A percentile compares a stretch with the other conserved stretches of the same genome.
Evolutionary conservation across 257 asterid genomes (phyloP).

Genomic region (Solanum phureja): DNA sequence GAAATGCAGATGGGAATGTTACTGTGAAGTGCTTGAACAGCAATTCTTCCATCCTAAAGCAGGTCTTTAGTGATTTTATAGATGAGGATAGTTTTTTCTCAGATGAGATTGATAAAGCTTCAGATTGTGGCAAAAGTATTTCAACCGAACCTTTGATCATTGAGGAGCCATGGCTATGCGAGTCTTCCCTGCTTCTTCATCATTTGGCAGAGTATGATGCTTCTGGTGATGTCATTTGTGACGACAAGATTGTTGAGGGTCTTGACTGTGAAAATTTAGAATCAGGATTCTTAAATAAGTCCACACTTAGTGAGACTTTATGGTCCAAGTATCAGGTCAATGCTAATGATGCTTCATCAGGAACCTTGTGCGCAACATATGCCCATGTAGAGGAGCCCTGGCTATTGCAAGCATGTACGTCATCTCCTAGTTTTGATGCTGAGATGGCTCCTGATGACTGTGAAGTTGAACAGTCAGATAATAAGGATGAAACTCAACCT

Average conservation of each 20-base stretch:
- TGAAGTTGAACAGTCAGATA: conserved; percentile 9
- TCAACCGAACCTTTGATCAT: conserved; percentile 18
- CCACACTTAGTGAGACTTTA: conserved; percentile 10
- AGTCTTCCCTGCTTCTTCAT: conserved; percentile 31
- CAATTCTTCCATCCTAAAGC: conserved; percentile 30
- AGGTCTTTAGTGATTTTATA: conserved; percentile 18
- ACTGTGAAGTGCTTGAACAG: conserved; percentile 22
- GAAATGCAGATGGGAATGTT: conserved; percentile 52
- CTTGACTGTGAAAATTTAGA: conserved; percentile 20
- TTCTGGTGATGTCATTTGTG: conserved; percentile 15
- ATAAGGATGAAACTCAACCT: conserved; percentile 22
- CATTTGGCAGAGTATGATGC: conserved; percentile 21
- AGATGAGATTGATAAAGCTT: conserved; percentile 9
- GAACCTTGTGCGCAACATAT: conserved; percentile 9
- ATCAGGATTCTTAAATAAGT: conserved; percentile 13
- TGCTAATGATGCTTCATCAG: conserved; percentile 9
- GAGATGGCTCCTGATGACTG: conserved; percentile 14
- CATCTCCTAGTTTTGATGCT: conserved; percentile 7
- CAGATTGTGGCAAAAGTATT: conserved; percentile 15
- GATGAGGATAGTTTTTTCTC: not conserved
- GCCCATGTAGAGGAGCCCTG: conserved; percentile 91
- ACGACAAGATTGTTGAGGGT: conserved; percentile 18
- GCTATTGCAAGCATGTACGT: conserved; percentile 36
- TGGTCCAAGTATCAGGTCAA: conserved; percentile 14
- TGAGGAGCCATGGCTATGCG: conserved; percentile 92